Evolutionary conservation across 2,329 filamentous ascomycete genomes (phyloP).

Genomic region (Diaporthe ampelina): DNA sequence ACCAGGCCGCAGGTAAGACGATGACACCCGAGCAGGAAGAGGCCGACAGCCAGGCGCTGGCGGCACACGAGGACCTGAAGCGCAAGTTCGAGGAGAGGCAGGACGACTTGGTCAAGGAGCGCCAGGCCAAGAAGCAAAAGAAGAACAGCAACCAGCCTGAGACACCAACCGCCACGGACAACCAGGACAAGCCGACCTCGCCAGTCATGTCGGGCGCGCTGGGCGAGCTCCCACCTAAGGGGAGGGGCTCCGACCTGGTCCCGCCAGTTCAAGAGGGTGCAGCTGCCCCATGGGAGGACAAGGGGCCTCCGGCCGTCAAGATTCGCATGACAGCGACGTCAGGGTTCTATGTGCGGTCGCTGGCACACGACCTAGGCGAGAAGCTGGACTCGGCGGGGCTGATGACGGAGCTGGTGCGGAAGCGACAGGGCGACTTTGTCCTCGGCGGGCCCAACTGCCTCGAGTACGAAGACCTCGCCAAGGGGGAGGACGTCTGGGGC

Average conservation of each 20-base stretch:
- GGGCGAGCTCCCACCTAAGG: conserved; percentile 60
- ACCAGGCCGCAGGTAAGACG: conserved; percentile 64
- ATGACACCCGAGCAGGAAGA: conserved; percentile 68
- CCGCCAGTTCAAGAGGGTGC: conserved; percentile 62
- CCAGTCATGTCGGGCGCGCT: conserved; percentile 72
- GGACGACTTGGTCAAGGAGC: conserved; percentile 69
- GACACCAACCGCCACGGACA: conserved; percentile 42
- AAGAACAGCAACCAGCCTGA: conserved; percentile 47
- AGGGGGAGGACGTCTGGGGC: conserved; percentile 86
- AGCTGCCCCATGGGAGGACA: conserved; percentile 69
- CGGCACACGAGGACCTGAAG: conserved; percentile 70
- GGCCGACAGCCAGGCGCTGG: conserved; percentile 67
- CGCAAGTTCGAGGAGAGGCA: conserved; percentile 70
- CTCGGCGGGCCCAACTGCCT: conserved; percentile 79
- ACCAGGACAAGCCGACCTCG: conserved; percentile 45
- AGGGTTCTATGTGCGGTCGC: conserved; percentile 95
- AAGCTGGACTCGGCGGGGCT: conserved; percentile 85
- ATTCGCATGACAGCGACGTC: conserved; percentile 94
- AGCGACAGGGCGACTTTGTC: conserved; percentile 84
- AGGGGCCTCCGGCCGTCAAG: conserved; percentile 81
- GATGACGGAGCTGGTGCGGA: conserved; percentile 88
- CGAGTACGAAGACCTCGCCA: conserved; percentile 81
- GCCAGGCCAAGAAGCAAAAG: conserved; percentile 56
- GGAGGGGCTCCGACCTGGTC: conserved; percentile 67
- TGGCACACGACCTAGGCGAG: conserved; percentile 91